phyloP scores from a whole-genome alignment of 2,329 filamentous ascomycete species.

The Pezicula rhizophila region DNA sequence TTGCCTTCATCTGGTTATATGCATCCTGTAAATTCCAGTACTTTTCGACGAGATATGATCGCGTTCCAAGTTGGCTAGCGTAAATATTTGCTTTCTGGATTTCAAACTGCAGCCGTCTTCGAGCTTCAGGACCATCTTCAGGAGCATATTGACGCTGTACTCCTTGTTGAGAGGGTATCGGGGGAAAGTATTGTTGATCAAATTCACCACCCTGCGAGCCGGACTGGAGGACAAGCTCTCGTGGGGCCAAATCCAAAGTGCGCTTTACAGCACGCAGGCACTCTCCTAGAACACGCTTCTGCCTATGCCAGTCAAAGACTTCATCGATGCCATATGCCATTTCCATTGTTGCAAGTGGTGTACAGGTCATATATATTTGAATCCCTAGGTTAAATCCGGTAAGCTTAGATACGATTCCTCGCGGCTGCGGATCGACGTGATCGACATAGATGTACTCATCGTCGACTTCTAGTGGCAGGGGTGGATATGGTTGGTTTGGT shows the following conservation, averaged over 20 bases:
- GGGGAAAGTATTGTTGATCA: conserved; percentile 46
- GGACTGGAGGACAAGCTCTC: conserved; percentile 55
- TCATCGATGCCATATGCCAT: conserved; percentile 75
- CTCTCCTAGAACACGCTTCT: conserved; percentile 65
- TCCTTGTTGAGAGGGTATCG: conserved; percentile 33
- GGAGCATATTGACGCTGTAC: conserved; percentile 6
- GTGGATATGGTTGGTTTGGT: conserved; percentile 68
- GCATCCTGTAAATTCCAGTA: conserved; percentile 74
- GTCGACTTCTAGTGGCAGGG: conserved; percentile 74
- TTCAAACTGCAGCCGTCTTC: conserved; percentile 66
- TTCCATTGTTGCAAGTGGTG: conserved; percentile 71
- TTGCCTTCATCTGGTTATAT: conserved; percentile 41
- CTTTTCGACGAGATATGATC: conserved; percentile 80
- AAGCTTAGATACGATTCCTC: conserved; percentile 61
- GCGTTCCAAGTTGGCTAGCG: conserved; percentile 71
- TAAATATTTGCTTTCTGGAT: conserved; percentile 92
- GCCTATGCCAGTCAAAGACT: conserved; percentile 70
- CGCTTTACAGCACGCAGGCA: conserved; percentile 66
- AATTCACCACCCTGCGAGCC: conserved; percentile 32
- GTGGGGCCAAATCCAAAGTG: conserved; percentile 60
- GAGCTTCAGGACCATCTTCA: conserved; percentile 9
- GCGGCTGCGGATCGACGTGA: conserved; percentile 64
- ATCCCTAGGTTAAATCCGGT: conserved; percentile 78
- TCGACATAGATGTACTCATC: conserved; percentile 72
- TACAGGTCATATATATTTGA: conserved; percentile 75